A percentile compares a stretch with the other conserved stretches of the same genome.
Evolutionary conservation across 495 filamentous ascomycete genomes (phyloP).

Genomic region (Penicilliopsis zonata): DNA sequence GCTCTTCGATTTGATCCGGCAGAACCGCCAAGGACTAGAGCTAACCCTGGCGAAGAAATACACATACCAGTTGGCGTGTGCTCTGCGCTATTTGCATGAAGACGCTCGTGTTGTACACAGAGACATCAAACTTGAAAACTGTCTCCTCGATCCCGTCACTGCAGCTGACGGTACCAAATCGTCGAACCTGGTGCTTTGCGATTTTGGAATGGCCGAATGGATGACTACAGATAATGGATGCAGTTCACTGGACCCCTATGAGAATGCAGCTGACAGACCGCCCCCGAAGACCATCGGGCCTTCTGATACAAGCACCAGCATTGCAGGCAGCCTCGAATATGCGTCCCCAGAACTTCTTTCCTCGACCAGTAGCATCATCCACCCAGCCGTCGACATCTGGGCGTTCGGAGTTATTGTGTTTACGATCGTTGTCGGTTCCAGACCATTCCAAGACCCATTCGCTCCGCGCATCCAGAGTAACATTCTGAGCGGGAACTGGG

Average conservation of each 20-base stretch:
- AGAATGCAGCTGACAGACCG: constrained; percentile 32
- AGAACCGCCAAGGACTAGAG: constrained; percentile 43
- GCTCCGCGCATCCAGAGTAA: constrained; percentile 45
- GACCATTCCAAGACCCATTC: constrained; percentile 56
- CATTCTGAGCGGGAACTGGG: constrained; percentile 52
- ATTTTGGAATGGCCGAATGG: constrained; percentile 70
- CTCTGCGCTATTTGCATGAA: constrained; percentile 62
- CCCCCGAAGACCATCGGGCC: constrained; percentile 40
- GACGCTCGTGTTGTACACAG: constrained; percentile 60
- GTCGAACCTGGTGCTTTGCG: constrained; percentile 54
- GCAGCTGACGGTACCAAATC: constrained; percentile 28
- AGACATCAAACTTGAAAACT: constrained; percentile 72
- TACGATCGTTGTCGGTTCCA: constrained; percentile 48
- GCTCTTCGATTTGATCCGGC: constrained; percentile 55
- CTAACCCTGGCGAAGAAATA: constrained; percentile 47
- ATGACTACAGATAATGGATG: constrained; percentile 42
- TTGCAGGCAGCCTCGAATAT: constrained; percentile 56
- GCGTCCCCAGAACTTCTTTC: constrained; percentile 49
- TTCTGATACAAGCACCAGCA: constrained; percentile 41
- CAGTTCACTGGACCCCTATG: constrained; percentile 36
- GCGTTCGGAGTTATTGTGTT: constrained; percentile 59
- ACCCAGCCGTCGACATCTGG: constrained; percentile 57
- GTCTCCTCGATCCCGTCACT: constrained; percentile 49
- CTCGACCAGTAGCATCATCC: constrained; percentile 33
- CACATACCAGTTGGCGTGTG: constrained; percentile 53